phyloP scores from a whole-genome alignment of 2,329 filamentous ascomycete species.

The Cryphonectria parasitica region DNA sequence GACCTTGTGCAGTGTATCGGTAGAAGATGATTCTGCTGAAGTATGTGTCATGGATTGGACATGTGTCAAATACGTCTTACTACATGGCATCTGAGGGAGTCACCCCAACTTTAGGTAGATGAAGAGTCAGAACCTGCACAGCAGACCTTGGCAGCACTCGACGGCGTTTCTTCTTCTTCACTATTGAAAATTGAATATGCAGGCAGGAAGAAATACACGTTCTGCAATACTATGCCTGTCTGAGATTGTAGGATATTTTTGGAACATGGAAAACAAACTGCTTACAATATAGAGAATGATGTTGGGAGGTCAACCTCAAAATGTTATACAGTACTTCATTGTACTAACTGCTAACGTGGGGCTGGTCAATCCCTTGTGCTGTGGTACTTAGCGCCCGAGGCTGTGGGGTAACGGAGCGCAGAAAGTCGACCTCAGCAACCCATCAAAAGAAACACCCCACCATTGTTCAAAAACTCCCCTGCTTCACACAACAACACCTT shows the following conservation, averaged over 20 bases:
- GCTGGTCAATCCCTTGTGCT: neutral
- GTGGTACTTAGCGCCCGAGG: neutral
- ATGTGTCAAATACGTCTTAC: neutral
- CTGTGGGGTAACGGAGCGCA: neutral
- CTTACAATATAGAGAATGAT: no score
- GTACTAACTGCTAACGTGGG: neutral
- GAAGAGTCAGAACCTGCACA: neutral
- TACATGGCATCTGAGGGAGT: neutral
- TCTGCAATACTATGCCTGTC: neutral
- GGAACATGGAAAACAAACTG: neutral
- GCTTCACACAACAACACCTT: conserved; percentile 7
- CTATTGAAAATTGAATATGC: neutral
- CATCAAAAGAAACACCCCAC: conserved; percentile 12
- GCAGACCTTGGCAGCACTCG: neutral
- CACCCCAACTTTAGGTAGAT: neutral
- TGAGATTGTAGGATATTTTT: neutral
- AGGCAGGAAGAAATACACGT: neutral
- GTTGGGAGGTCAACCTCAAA: neutral
- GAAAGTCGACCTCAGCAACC: conserved; percentile 7
- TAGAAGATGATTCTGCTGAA: neutral
- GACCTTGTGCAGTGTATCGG: neutral
- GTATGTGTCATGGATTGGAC: neutral
- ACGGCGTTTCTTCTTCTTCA: neutral
- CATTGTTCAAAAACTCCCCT: conserved; percentile 10
- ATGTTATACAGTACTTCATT: neutral